Conservation (phyloP, 345 rosid genomes). For the Camelina sativa region DNA sequence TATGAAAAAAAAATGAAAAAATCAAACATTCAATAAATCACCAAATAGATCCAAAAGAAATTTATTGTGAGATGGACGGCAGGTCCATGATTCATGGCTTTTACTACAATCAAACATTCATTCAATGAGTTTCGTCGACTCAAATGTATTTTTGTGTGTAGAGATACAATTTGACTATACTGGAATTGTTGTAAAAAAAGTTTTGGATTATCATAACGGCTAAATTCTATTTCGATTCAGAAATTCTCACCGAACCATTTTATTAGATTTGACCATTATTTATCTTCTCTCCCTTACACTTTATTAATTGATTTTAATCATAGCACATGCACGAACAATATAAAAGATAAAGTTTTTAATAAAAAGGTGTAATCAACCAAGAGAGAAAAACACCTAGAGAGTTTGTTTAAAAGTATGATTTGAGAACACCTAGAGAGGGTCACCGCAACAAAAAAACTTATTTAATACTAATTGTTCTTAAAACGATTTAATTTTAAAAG, state of each 20-base stretch:
- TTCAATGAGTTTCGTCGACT: constrained; percentile 31
- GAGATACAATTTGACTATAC: not conserved
- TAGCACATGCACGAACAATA: constrained; percentile 41
- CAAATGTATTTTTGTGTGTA: not conserved
- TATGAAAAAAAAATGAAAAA: not conserved
- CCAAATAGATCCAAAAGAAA: constrained; percentile 39
- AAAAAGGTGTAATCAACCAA: constrained; percentile 34
- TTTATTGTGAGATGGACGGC: constrained; percentile 40
- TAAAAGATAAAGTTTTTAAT: constrained; percentile 4
- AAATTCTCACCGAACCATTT: constrained; percentile 35
- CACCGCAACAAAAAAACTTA: constrained; percentile 18
- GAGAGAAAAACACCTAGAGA: constrained; percentile 46
- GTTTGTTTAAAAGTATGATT: constrained; percentile 34
- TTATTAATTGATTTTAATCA: constrained; percentile 38
- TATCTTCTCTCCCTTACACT: not conserved
- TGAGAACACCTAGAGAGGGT: constrained; percentile 23
- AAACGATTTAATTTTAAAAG: not conserved
- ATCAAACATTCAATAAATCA: constrained; percentile 27
- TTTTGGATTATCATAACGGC: constrained; percentile 31
- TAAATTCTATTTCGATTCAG: constrained; percentile 35
- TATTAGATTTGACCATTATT: constrained; percentile 26
- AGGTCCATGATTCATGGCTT: constrained; percentile 48
- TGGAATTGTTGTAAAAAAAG: not conserved
- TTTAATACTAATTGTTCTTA: constrained; percentile 21
- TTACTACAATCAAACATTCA: constrained; percentile 39